Conservation (phyloP, 129 eudicot genomes). For the sunflower (Helianthus annuus) region DNA sequence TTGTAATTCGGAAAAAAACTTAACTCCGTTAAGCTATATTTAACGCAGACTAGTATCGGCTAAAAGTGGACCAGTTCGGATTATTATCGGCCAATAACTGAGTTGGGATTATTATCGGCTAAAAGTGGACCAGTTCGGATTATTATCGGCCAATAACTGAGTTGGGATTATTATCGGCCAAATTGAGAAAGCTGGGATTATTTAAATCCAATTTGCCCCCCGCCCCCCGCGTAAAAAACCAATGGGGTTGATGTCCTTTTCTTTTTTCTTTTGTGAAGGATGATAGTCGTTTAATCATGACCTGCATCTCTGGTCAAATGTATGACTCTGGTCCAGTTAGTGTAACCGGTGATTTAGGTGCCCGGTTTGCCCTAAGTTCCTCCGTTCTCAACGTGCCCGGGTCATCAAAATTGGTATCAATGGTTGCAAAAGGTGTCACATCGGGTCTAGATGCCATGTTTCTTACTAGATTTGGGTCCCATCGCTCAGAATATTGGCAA, state of each 20-base stretch:
- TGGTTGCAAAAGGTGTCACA: conserved; percentile 68
- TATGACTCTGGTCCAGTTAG: conserved; percentile 87
- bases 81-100: no score
- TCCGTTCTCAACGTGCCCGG: conserved; percentile 49
- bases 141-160: no score
- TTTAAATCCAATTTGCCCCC: no score
- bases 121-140: no score
- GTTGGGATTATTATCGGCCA: no score
- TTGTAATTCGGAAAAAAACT: no score
- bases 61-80: no score
- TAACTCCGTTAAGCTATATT: no score
- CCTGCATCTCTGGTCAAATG: conserved; percentile 86
- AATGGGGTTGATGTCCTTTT: not conserved
- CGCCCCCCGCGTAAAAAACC: no score
- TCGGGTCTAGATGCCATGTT: conserved; percentile 84
- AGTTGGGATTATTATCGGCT: no score
- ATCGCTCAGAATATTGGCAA: conserved; percentile 76
- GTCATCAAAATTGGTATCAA: conserved; percentile 56
- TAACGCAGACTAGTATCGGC: no score
- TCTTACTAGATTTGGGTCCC: conserved; percentile 78
- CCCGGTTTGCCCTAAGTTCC: conserved; percentile 60
- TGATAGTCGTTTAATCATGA: conserved; percentile 71
- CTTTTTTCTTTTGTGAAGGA: conserved; percentile 47
- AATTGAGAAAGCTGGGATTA: no score
- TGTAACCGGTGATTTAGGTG: conserved; percentile 78